phyloP scores from a whole-genome alignment of 768 basidiomycete genomes.

The Trametes sanguinea region DNA sequence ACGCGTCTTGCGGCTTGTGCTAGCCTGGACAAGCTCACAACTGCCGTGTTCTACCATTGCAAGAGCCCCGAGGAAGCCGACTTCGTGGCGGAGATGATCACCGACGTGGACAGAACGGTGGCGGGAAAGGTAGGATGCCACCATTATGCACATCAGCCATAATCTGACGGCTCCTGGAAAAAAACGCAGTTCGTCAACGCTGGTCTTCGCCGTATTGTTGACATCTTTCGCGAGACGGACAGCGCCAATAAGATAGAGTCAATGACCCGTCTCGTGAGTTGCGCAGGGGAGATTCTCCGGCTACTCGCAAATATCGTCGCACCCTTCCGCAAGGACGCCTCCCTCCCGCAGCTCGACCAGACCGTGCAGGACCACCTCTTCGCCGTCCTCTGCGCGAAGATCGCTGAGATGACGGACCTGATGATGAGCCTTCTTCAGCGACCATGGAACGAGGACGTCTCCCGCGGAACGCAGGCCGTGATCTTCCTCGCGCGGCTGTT shows the following conservation, averaged over 20 bases:
- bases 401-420: slow-evolving; percentile 43
- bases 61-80: slow-evolving; percentile 80
- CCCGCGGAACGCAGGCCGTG: slow-evolving; percentile 40
- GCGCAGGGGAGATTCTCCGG: slow-evolving; percentile 68
- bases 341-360: slow-evolving; percentile 52
- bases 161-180: no score
- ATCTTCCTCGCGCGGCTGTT: slow-evolving; percentile 66
- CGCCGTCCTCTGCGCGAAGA: slow-evolving; percentile 46
- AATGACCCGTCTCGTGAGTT: slow-evolving; percentile 46
- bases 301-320: slow-evolving; percentile 69
- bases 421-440: slow-evolving; percentile 29
- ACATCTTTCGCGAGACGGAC: slow-evolving; percentile 47
- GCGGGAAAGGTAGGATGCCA: slow-evolving; percentile 58
- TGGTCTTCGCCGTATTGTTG: slow-evolving; percentile 65
- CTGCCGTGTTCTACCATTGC: slow-evolving; percentile 68
- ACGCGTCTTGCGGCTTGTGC: slow-evolving; percentile 55
- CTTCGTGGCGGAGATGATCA: slow-evolving; percentile 81
- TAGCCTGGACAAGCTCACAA: slow-evolving; percentile 65
- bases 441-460: slow-evolving; percentile 24
- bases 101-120: slow-evolving; percentile 64
- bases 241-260: slow-evolving; percentile 30
- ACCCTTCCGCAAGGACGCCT: slow-evolving; percentile 53
- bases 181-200: slow-evolving; percentile 67
- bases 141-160: background rate
- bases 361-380: slow-evolving; percentile 61